Evolutionary conservation across 116 monocot species (phyloP), one percentile per base, ranked within the genome.

Genomic region (Iris pallida): DNA sequence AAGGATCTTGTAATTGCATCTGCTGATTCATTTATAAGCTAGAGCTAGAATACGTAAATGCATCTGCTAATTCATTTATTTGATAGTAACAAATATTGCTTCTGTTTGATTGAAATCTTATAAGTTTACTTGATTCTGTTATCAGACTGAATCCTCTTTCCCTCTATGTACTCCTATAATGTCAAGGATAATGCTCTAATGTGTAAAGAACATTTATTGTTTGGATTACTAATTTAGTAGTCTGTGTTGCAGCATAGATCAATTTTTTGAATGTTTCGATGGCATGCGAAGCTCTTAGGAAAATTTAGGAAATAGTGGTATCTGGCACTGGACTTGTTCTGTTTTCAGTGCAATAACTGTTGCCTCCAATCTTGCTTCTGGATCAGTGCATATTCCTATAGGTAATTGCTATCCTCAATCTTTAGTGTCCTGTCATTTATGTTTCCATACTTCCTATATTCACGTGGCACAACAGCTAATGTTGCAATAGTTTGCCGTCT

Each of bases 271-370:
- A 61, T 93, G 98, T 70, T 93, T 98, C 66, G 93, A 98, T 75
- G 98, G 71, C 61, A 71, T 93, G 73, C 83, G 87, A 72, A 98
- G 80, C 69, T 90, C 85, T 46, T 80, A 84, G 56, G 74, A 71
- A 53, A 76, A 58, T 63, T 73, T 65, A 68, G 81, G 81, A 46
- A 90, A 64, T 55, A 87, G 87, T 63, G 83, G 97, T 10, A 76
- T 93, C 69, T 98, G 90, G 98, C 90, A 93, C 54, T 98, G 87
- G 98, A 87, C 98, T 40, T 98, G 83, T 82, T 98, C 98, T 40
- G 93, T 98, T 68, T 93, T 98, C 74, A 90, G 76, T 88, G 98
- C 98, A 70, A 98, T 98, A 78, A 90, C 81, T 62, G 88, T 74
- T 74, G 93, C 93, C 64, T 86, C 92, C 44, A 93, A 80, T 74